Percentiles rank a stretch among this genome's conserved stretches.
These are phyloP conservation scores for Sphaerobolus stellatus DNA, from an alignment of 1,284 basidiomycete species.

Conservation along the genomic window DNA sequence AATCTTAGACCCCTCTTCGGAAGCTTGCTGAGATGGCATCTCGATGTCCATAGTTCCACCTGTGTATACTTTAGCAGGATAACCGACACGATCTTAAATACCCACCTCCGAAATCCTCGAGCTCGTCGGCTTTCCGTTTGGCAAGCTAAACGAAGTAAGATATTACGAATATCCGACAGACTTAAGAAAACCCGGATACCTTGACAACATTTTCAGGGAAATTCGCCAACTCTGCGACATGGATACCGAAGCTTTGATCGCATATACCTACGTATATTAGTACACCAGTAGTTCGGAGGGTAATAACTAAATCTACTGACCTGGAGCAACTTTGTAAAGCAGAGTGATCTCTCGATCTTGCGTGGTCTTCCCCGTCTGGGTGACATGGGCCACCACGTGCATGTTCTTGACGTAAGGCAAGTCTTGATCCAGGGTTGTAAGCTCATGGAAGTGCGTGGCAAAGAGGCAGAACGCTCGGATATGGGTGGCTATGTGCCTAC, in stretches of 20 bases:
- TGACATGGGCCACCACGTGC: constrained; percentile 94
- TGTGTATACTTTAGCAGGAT: constrained; percentile 13
- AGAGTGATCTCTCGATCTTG: constrained; percentile 88
- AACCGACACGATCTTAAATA: constrained; percentile 14
- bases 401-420: constrained; percentile 89
- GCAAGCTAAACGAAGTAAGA: constrained; percentile 61
- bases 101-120: constrained; percentile 88
- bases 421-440: constrained; percentile 89
- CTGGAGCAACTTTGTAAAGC: constrained; percentile 94
- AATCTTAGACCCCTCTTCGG: constrained; percentile 72
- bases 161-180: background rate
- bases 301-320: constrained; percentile 40
- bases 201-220: constrained; percentile 94
- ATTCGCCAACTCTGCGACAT: constrained; percentile 94
- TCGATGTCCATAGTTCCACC: constrained; percentile 12
- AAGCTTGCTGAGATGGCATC: constrained; percentile 41
- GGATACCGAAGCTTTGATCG: constrained; percentile 98
- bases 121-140: constrained; percentile 91
- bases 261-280: constrained; percentile 57
- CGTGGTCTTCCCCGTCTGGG: constrained; percentile 51
- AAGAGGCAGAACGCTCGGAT: constrained; percentile 95
- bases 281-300: background rate
- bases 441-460: constrained; percentile 97
- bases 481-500: constrained; percentile 86
- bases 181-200: constrained; percentile 45